Evolutionary conservation across 495 filamentous ascomycete species (phyloP).

Genomic region (Oidiodendron maius): DNA sequence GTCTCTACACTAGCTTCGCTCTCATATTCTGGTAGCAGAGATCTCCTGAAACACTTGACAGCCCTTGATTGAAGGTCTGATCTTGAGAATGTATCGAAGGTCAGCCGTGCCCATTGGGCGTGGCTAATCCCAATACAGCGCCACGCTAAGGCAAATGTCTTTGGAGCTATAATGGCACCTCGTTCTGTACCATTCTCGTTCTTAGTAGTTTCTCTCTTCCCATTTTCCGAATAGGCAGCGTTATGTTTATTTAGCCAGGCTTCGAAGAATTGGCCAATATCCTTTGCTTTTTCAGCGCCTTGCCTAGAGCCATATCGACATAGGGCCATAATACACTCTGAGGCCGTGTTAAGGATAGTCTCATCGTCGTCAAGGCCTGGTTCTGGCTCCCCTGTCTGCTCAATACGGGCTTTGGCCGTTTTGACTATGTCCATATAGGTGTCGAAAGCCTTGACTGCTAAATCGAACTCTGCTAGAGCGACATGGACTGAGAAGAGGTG

Average conservation of each 20-base stretch:
- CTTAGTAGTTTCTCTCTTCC: constrained; percentile 21
- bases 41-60: constrained; percentile 63
- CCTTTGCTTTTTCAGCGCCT: constrained; percentile 70
- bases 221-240: constrained; percentile 26
- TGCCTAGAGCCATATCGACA: constrained; percentile 70
- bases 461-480: constrained; percentile 77
- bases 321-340: constrained; percentile 72
- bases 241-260: constrained; percentile 51
- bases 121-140: constrained; percentile 76
- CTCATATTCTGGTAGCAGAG: constrained; percentile 57
- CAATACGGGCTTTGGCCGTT: constrained; percentile 70
- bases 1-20: constrained; percentile 59
- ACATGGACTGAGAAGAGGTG: constrained; percentile 86
- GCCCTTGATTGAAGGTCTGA: constrained; percentile 66
- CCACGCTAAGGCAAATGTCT: constrained; percentile 61
- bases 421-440: constrained; percentile 84
- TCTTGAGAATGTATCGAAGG: constrained; percentile 62
- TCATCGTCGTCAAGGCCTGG: constrained; percentile 71
- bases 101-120: constrained; percentile 79
- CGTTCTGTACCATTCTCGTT: constrained; percentile 22
- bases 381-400: constrained; percentile 68
- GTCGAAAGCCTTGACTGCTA: constrained; percentile 81
- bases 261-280: constrained; percentile 59
- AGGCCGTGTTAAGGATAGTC: constrained; percentile 65
- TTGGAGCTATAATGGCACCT: constrained; percentile 18